Evolutionary conservation across 441 rosid genomes (phyloP).

Genomic region (Hypseocharis bilobata): DNA sequence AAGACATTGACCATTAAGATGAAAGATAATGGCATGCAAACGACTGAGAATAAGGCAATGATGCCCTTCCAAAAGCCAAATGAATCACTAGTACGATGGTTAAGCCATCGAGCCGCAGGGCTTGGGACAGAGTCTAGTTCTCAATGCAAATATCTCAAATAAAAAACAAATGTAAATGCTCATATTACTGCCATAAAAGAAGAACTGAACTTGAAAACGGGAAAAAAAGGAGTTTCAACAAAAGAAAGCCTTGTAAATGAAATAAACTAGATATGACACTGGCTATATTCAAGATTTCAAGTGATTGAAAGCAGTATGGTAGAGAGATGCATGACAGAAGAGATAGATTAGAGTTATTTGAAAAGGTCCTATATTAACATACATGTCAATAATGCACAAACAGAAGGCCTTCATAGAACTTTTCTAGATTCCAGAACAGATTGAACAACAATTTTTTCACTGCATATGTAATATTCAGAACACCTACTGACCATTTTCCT

Average conservation of each 20-base stretch:
- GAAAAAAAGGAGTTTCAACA: neutral
- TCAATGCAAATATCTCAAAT: neutral
- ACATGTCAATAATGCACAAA: too few species aligned
- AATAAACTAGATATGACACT: neutral
- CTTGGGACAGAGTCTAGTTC: neutral
- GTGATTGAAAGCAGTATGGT: too few species aligned
- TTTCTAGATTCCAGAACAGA: too few species aligned
- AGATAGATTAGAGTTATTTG: neutral
- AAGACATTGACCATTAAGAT: neutral
- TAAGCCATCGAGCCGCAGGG: too few species aligned
- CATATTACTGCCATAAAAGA: neutral
- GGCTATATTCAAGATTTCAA: too few species aligned
- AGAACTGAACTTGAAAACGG: neutral
- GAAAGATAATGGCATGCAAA: too few species aligned
- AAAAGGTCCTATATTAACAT: neutral
- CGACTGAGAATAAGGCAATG: too few species aligned
- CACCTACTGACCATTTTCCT: too few species aligned
- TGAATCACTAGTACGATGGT: neutral
- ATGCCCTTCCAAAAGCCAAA: neutral
- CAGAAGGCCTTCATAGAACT: too few species aligned
- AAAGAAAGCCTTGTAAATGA: neutral
- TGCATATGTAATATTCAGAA: too few species aligned
- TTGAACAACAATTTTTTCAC: too few species aligned
- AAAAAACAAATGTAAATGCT: neutral
- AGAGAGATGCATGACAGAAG: too few species aligned